phyloP scores from a whole-genome alignment of 495 filamentous ascomycete species.

The Cladorrhinum samala region DNA sequence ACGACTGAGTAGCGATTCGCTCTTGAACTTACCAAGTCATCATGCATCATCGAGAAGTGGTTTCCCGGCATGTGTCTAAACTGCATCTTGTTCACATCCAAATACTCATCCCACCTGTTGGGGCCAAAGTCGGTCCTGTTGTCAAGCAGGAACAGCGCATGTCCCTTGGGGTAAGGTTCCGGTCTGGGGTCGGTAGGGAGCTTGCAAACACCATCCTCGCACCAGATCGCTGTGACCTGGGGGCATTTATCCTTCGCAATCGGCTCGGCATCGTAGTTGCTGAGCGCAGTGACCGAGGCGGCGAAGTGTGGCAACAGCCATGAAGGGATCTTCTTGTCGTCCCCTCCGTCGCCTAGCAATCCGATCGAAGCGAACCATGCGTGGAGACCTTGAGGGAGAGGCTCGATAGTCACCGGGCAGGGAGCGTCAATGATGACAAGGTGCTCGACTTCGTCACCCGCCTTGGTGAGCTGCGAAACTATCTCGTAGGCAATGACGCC shows the following conservation, averaged over 20 bases:
- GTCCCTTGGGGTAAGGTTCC: slow-evolving; percentile 61
- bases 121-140: slow-evolving; percentile 72
- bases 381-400: slow-evolving; percentile 69
- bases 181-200: slow-evolving; percentile 61
- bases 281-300: slow-evolving; percentile 66
- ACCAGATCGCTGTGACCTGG: slow-evolving; percentile 69
- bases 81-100: slow-evolving; percentile 57
- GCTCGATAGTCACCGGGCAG: slow-evolving; percentile 69
- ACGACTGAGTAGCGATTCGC: no score
- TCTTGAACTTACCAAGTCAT: slow-evolving; percentile 46
- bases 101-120: slow-evolving; percentile 73
- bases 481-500: slow-evolving; percentile 86
- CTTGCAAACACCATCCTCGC: slow-evolving; percentile 73
- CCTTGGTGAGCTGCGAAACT: slow-evolving; percentile 60
- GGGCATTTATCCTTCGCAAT: slow-evolving; percentile 49
- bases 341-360: slow-evolving; percentile 61
- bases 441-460: slow-evolving; percentile 63
- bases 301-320: slow-evolving; percentile 86
- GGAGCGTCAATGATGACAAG: slow-evolving; percentile 81
- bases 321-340: slow-evolving; percentile 52
- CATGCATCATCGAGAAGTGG: slow-evolving; percentile 69
- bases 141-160: slow-evolving; percentile 74
- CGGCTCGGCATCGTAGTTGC: slow-evolving; percentile 61
- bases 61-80: slow-evolving; percentile 60
- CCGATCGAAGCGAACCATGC: slow-evolving; percentile 74